A percentile compares a stretch with the other conserved stretches of the same genome.
Conservation (phyloP, 352 stramenopile species). For the Peronospora belbahrii region DNA sequence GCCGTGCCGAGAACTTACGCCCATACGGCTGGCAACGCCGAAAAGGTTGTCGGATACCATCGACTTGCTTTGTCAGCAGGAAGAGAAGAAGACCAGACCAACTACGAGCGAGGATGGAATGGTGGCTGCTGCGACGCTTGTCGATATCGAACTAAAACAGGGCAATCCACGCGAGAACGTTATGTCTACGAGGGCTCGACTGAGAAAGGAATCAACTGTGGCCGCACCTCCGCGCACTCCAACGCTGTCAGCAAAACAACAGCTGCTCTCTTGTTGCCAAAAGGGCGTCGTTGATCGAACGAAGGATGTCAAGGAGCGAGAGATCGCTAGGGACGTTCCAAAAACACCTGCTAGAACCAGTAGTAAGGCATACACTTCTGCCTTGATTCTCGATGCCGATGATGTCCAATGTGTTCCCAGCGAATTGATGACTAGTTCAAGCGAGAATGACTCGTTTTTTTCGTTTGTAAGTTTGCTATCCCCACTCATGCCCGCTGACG, state of each 20-base stretch:
- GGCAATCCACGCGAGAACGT: not conserved
- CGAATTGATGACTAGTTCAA: slow-evolving; percentile 22
- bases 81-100: slow-evolving; percentile 7
- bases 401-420: slow-evolving; percentile 41
- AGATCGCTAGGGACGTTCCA: slow-evolving; percentile 4
- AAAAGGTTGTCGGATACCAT: slow-evolving; percentile 18
- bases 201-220: slow-evolving; percentile 4
- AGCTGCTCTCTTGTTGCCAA: slow-evolving; percentile 27
- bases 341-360: slow-evolving; percentile 5
- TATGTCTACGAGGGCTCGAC: not conserved
- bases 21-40: slow-evolving; percentile 4
- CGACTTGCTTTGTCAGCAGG: slow-evolving; percentile 12
- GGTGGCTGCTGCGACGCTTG: not conserved
- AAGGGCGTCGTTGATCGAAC: slow-evolving; percentile 38
- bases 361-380: not conserved
- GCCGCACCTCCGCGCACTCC: slow-evolving; percentile 11
- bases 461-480: slow-evolving; percentile 74
- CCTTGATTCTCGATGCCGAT: slow-evolving; percentile 11
- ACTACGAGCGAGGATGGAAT: slow-evolving; percentile 1
- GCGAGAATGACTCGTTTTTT: slow-evolving; percentile 74
- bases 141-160: slow-evolving; percentile 1
- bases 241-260: slow-evolving; percentile 24
- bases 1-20: slow-evolving; percentile 9
- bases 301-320: slow-evolving; percentile 7
- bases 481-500: slow-evolving; percentile 44